Evolutionary conservation across 768 basidiomycete species (phyloP).

Genomic region (Suillus lakei): DNA sequence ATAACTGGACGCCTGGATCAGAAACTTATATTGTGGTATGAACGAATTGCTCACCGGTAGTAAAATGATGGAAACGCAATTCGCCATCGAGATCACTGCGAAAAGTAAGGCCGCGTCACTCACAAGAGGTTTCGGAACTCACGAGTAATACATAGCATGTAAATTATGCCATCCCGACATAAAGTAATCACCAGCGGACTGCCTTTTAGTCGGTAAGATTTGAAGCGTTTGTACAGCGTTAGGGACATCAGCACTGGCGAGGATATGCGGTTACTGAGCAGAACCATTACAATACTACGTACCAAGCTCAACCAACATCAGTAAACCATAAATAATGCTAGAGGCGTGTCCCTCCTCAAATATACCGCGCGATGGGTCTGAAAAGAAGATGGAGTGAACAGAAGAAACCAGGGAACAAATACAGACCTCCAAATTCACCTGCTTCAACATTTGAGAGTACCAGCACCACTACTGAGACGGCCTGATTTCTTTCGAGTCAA

Average conservation of each 20-base stretch:
- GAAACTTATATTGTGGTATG: background rate
- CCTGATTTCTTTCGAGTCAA: background rate
- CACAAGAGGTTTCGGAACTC: background rate
- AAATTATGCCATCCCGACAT: background rate
- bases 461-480: background rate
- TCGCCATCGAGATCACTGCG: background rate
- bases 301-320: constrained; percentile 4
- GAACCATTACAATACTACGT: background rate
- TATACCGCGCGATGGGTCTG: background rate
- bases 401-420: background rate
- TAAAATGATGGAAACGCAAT: background rate
- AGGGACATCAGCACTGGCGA: background rate
- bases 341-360: background rate
- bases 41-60: background rate
- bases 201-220: background rate
- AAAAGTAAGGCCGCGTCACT: background rate
- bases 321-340: background rate
- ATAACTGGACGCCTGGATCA: background rate
- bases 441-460: background rate
- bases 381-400: background rate
- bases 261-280: background rate
- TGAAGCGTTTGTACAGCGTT: constrained; percentile 1
- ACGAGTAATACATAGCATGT: constrained; percentile 1
- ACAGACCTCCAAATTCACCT: background rate
- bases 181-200: background rate